A percentile compares a stretch with the other conserved stretches of the same genome.
Evolutionary conservation across 2,329 filamentous ascomycete species (phyloP).

Genomic region (Trichoderma arundinaceum): DNA sequence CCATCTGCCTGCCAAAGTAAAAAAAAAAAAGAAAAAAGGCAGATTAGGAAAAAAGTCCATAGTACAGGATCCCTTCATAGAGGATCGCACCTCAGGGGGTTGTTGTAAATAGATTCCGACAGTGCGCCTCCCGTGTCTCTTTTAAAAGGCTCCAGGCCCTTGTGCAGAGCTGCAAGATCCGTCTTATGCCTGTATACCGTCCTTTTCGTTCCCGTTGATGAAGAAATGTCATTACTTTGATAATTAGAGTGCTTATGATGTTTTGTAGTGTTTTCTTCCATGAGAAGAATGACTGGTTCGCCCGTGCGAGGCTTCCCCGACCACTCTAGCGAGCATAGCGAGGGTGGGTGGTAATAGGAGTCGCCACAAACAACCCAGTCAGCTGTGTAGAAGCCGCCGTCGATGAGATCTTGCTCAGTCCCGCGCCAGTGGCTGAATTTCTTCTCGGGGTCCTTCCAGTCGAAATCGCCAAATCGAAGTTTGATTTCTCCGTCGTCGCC

Average conservation of each 20-base stretch:
- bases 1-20: not conserved
- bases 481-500: slow-evolving; percentile 47
- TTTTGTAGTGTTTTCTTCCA: slow-evolving; percentile 31
- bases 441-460: slow-evolving; percentile 71
- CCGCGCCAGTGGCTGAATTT: slow-evolving; percentile 73
- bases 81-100: slow-evolving; percentile 37
- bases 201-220: not conserved
- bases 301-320: slow-evolving; percentile 30
- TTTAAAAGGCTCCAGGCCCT: slow-evolving; percentile 37
- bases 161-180: slow-evolving; percentile 32
- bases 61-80: slow-evolving; percentile 10
- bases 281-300: slow-evolving; percentile 35
- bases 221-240: not conserved
- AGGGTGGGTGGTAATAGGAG: slow-evolving; percentile 46
- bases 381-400: slow-evolving; percentile 71
- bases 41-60: not conserved
- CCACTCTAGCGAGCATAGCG: slow-evolving; percentile 46
- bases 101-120: slow-evolving; percentile 23
- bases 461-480: slow-evolving; percentile 74
- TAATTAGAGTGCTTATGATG: not conserved
- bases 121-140: slow-evolving; percentile 17
- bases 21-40: not conserved
- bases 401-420: slow-evolving; percentile 66
- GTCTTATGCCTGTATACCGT: slow-evolving; percentile 28
- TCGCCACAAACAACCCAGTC: slow-evolving; percentile 46